Evolutionary conservation across 1,284 basidiomycete genomes (phyloP).

Genomic region (Erythrobasidium hasegawianum): DNA sequence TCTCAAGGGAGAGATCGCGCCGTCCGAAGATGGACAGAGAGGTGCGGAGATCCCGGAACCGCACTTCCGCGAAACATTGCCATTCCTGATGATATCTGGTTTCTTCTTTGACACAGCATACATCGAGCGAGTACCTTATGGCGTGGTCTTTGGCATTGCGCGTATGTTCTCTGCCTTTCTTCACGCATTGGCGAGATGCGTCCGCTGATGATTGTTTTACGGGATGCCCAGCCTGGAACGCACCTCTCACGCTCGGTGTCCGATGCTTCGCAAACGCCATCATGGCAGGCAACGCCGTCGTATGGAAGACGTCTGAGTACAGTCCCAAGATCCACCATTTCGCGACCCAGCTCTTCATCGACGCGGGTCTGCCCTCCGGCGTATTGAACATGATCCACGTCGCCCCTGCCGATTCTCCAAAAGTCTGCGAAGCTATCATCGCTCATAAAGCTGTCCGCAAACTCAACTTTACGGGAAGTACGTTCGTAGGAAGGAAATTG

Average conservation of each 20-base stretch:
- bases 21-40: slow-evolving; percentile 18
- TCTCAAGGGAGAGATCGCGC: slow-evolving; percentile 35
- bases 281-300: slow-evolving; percentile 47
- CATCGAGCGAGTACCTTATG: slow-evolving; percentile 45
- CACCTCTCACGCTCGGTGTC: slow-evolving; percentile 46
- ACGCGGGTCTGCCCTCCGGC: slow-evolving; percentile 61
- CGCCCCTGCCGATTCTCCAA: slow-evolving; percentile 52
- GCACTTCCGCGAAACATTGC: slow-evolving; percentile 4
- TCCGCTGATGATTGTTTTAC: no score
- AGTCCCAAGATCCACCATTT: slow-evolving; percentile 45
- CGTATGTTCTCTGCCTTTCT: slow-evolving; percentile 35
- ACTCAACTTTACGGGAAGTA: slow-evolving; percentile 54
- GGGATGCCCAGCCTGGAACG: slow-evolving; percentile 48
- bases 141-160: slow-evolving; percentile 41
- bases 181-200: not conserved
- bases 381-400: slow-evolving; percentile 61
- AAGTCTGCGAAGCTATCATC: slow-evolving; percentile 56
- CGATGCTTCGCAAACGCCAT: slow-evolving; percentile 48
- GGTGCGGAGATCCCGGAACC: slow-evolving; percentile 4
- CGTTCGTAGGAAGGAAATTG: slow-evolving; percentile 48
- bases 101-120: slow-evolving; percentile 29
- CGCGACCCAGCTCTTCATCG: slow-evolving; percentile 47
- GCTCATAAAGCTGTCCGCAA: slow-evolving; percentile 56
- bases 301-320: slow-evolving; percentile 47
- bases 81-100: not conserved